Evolutionary conservation across 495 filamentous ascomycete species (phyloP).

Genomic region (Penicillium egyptiacum): DNA sequence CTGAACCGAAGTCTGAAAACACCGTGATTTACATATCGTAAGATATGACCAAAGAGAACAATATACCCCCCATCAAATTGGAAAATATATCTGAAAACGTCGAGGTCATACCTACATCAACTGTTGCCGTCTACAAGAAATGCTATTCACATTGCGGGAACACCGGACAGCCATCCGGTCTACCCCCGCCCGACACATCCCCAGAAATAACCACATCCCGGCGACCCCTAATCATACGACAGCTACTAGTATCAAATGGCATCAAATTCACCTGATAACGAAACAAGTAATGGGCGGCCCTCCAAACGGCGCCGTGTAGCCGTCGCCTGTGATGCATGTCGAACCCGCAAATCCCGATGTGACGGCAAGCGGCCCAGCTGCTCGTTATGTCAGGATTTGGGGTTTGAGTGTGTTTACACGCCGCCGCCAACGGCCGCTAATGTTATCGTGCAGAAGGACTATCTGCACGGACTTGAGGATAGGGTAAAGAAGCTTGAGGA

Average conservation of each 20-base stretch:
- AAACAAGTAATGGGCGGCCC: neutral
- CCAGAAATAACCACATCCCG: neutral
- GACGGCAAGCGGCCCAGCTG: constrained; percentile 50
- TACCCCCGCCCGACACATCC: constrained; percentile 1
- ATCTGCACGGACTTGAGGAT: constrained; percentile 24
- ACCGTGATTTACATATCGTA: neutral
- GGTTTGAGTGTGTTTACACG: constrained; percentile 48
- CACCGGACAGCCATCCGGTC: neutral
- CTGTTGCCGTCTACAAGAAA: neutral
- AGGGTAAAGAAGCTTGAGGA: constrained; percentile 26
- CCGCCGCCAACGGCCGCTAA: constrained; percentile 39
- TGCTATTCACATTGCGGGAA: neutral
- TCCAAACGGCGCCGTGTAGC: constrained; percentile 38
- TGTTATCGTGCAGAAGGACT: constrained; percentile 48
- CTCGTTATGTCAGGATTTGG: constrained; percentile 41
- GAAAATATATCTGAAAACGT: neutral
- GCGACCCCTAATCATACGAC: neutral
- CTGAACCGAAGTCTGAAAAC: neutral
- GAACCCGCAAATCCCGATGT: constrained; percentile 49
- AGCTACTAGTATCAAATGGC: constrained; percentile 7
- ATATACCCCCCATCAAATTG: neutral
- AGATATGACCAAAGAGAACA: neutral
- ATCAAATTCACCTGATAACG: constrained; percentile 3
- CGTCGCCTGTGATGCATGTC: constrained; percentile 47
- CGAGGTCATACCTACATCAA: neutral